Base-by-base conservation (phyloP, 305 asterid genomes). In the Fraxinus angustifolia region DNA sequence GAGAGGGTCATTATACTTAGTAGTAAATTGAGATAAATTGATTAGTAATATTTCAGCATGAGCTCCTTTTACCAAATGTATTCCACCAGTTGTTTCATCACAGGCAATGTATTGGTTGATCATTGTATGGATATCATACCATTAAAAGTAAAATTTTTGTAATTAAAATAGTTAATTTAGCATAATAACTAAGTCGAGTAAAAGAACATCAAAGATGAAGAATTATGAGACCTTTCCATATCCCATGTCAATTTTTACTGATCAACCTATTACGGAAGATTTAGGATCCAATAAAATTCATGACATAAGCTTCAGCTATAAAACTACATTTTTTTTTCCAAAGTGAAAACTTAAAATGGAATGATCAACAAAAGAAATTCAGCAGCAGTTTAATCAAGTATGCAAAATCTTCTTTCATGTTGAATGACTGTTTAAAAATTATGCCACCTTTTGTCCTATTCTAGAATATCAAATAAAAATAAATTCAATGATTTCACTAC, bases 191-290 rank as follows among this genome's bases (percentile, higher is more conserved):
- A 67, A 67, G 36, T 68, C 74, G n/a, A 68, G 38, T 68, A 68
- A 68, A 68, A 68, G 74, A 14, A 68, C 38, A 68, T 31, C 74
- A 68, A 68, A 68, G 74, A 68, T 30, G 74, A 30, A 68, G 38
- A 26, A 30, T 68, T 68, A 68, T 28, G 21, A 65, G 73, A 65
- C 70, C 70, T 8, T 23, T 28, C 35, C 33, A 65, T 28, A 28
- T 28, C 38, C 73, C 17, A 14, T 68, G 38, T 68, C 74, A 30
- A 62, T 26, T 68, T 30, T 12, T 12, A 28, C 38, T 30, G 38
- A 30, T 30, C 21, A 68, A 26, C 74, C n/a, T 8, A 28, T 26
- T 11, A 68, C 4, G 21, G 74, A 68, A 68, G 21, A 1, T 26
- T 26, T 23, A 26, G 19, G 73, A 28, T 68, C 74, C 74, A 68